Base-by-base conservation (phyloP, 805 yeast species). In the Ascoidea tarda region DNA sequence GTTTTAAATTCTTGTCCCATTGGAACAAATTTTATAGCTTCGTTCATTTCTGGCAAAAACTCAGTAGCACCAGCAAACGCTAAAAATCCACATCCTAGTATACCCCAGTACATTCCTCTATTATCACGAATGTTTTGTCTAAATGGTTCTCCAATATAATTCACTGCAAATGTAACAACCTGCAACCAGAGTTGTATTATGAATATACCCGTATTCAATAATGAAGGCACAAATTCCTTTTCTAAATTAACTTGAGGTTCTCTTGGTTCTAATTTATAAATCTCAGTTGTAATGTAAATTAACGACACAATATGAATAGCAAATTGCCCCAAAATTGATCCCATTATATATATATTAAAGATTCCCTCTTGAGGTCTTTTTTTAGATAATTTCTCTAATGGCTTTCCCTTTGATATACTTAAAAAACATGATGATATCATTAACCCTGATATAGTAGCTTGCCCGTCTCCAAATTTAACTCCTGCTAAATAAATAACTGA, bases 301-400 rank as follows among this genome's bases (percentile, higher is more conserved):
- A 93, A 77, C 2, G 96, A 79, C 49, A 74, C 68, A 59, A 93
- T 82, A 65, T 93, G 99, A 59, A 93, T 79, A 14, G 96, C 96
- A 76, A 93, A 93, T 70, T 93, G 99, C 48, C 96, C 95, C 57
- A 93, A 72, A 59, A 93, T 90, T 1, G 98, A 91, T 1, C 99
- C 99, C 96, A 93, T 93, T 62, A 90, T 93, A 71, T 93, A 93
- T 55, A 74, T 75, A 69, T 91, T 93, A 75, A 93, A 93, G 59
- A 93, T 93, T 57, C 98, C 97, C 48, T 93, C 91, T 71, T 90
- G 98, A 46, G 99, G 99, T 72, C 99, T 84, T 67, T 88, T 87
- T 67, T 84, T 87, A 5, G 96, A 87, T 58, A 93, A 75, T 67
- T 88, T 85, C 57, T 91, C 86, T 52, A 90, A 71, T 38, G 98